These are phyloP conservation scores for Amphicarpaea edgeworthii DNA, from an alignment of 306 rosid species.

Conservation along the genomic window DNA sequence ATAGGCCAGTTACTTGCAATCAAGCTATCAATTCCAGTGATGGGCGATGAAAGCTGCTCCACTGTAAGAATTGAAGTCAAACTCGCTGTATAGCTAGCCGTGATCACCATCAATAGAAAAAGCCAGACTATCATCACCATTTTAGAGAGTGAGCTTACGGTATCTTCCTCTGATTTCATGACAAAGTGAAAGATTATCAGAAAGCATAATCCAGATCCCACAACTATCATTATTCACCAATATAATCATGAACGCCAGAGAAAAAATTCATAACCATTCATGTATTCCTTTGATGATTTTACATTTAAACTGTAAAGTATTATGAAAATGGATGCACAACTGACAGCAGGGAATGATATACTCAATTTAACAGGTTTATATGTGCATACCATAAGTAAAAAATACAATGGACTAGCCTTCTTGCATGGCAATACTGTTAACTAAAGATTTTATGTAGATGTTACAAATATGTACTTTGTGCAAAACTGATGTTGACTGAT, in stretches of 20 bases:
- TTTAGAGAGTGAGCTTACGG: constrained; percentile 76
- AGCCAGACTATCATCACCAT: constrained; percentile 98
- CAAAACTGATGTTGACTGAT: constrained; percentile 13
- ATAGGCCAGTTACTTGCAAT: constrained; percentile 76
- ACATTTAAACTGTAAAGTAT: background rate
- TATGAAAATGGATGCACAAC: constrained; percentile 15
- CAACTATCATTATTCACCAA: constrained; percentile 19
- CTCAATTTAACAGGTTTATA: background rate
- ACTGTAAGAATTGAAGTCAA: constrained; percentile 95
- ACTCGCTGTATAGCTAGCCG: constrained; percentile 92
- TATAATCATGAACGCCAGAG: constrained; percentile 28
- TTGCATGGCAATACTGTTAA: constrained; percentile 1
- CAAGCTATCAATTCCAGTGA: constrained; percentile 90
- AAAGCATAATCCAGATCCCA: constrained; percentile 36
- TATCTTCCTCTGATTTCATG: constrained; percentile 79
- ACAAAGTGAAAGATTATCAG: constrained; percentile 43
- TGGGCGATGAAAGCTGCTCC: constrained; percentile 87
- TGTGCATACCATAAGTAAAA: background rate
- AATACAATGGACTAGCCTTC: background rate
- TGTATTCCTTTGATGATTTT: constrained; percentile 22
- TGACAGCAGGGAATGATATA: constrained; percentile 14
- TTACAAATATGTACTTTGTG: constrained; percentile 17
- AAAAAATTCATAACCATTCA: constrained; percentile 25
- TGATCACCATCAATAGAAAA: constrained; percentile 93
- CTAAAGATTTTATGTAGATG: constrained; percentile 6